Percentiles rank a stretch among this genome's conserved stretches.
These are phyloP conservation scores for Thielaviopsis musarum DNA, from an alignment of 2,329 filamentous ascomycete genomes.

Conservation along the genomic window DNA sequence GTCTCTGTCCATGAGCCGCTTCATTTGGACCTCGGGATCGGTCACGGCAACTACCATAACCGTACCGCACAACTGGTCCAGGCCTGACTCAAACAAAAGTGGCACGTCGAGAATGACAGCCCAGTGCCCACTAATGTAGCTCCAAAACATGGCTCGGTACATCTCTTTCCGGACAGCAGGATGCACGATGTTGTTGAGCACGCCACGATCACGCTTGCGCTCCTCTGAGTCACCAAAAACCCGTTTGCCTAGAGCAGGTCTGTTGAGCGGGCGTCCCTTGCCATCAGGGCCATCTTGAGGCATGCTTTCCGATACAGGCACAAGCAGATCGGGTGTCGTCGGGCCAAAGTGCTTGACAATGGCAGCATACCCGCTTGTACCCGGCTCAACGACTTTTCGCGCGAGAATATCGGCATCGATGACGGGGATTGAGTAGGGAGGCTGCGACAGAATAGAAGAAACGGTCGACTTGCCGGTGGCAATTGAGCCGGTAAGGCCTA, in stretches of 20 bases:
- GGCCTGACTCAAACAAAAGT: constrained; percentile 71
- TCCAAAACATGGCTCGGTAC: constrained; percentile 53
- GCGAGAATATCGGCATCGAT: constrained; percentile 90
- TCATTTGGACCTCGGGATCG: constrained; percentile 69
- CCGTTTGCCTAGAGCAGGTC: constrained; percentile 65
- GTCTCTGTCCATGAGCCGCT: constrained; percentile 58
- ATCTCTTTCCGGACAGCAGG: constrained; percentile 75
- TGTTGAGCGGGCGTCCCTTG: constrained; percentile 61
- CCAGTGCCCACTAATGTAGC: constrained; percentile 64
- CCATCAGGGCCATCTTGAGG: constrained; percentile 37
- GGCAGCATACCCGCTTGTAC: constrained; percentile 63
- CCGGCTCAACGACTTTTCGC: constrained; percentile 85
- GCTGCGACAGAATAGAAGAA: constrained; percentile 59
- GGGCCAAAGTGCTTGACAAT: constrained; percentile 71
- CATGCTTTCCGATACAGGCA: constrained; percentile 36
- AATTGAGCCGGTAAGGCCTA: constrained; percentile 92
- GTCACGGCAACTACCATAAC: constrained; percentile 75
- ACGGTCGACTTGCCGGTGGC: constrained; percentile 97
- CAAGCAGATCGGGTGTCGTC: constrained; percentile 71
- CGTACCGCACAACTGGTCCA: constrained; percentile 72
- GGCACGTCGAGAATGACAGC: constrained; percentile 87
- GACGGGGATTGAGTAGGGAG: constrained; percentile 74
- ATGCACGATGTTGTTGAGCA: constrained; percentile 82
- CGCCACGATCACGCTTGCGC: constrained; percentile 50
- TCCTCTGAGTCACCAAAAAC: constrained; percentile 73